Evolutionary conservation across 2,329 filamentous ascomycete genomes (phyloP), one percentile per base, ranked within the genome.

Genomic region (Fusarium chlamydosporum): DNA sequence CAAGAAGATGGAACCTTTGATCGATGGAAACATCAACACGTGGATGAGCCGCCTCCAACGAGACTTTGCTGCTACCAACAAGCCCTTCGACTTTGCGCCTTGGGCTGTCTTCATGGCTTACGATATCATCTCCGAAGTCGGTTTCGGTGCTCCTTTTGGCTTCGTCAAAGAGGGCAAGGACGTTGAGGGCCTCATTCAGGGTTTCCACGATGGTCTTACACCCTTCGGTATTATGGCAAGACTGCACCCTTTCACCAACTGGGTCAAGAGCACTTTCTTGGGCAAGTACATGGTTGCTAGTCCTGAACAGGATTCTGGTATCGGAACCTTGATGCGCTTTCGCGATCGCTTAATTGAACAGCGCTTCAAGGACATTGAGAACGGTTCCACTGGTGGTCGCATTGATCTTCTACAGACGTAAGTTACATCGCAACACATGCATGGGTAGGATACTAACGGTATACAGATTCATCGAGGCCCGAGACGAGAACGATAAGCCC

Each of bases 241-340:
- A 83, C 76, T 35, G 7, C 47, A 65, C 4, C 65, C 66, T 1
- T 56, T 70, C 6, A 65, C 59, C 2, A 72, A 59, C 4, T 72
- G 57, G 58, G 23, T 59, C 3, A 72, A 70, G 41, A 65, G 55
- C 8, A 70, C 59, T 15, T 68, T 68, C 38, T n/a, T 68, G n/a
- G 63, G 70, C 20, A 72, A 66, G 26, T 72, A 68, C 6, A 51
- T 68, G 54, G 70, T 72, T 1, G 70, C 40, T 45, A 72, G 68
- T 12, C 85, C 86, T 0, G 81, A 86, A 46, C 82, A 88, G 34
- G 76, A 85, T 38, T 83, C 80, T 13, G 86, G 85, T 1, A 86
- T 88, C 34, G 86, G 86, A 1, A 82, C 81, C 2, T 71, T 88
- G 56, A 88, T 88, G 85, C 79, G 84, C 10, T 88, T 88, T 74